Evolutionary conservation across 2,329 filamentous ascomycete species (phyloP), one percentile per base, ranked within the genome.

Genomic region (Penicillium freii): DNA sequence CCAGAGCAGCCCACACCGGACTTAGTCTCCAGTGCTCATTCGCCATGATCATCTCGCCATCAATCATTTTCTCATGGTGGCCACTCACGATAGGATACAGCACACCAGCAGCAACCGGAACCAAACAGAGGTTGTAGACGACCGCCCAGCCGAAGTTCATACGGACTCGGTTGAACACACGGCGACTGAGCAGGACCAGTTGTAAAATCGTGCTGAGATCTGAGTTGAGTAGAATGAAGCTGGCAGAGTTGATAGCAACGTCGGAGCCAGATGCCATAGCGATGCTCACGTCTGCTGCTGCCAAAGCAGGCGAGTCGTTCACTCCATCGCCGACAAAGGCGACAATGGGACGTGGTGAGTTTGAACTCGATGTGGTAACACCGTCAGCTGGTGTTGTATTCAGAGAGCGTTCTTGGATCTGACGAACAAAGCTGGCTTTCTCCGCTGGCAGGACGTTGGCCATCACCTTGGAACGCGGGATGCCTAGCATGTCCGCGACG

Each of bases 281-380:
- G 59, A 96, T 93, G 56, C 90, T 90, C 1, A 95, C 85, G 65
- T 96, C 91, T 17, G 91, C 90, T 0, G 87, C 86, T 2, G 88
- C 86, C 4, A 96, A 82, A 2, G 91, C 91, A 0, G 91, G 90
- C 0, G 90, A 88, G 68, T 96, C 91, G 66, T 95, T 95, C 64
- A 93, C 90, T 19, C 91, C 91, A 65, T 95, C 91, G 38, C 91
- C 91, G 2, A 92, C 90, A 84, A 95, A 94, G 39, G 87, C 91
- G 0, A 95, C 85, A 1, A 89, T 81, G 0, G 81, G 80, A 21
- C 82, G 79, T 6, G 68, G 60, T 40, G 58, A 38, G 11, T 0
- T 33, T 42, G 19, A 17, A 9, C 15, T 38, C 8, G 36, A 3
- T 19, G 19, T 62, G 23, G 58, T 43, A 23, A 51, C 51, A 1